Evolutionary conservation across 2,329 filamentous ascomycete species (phyloP), one percentile per base, ranked within the genome.

Genomic region (Nothophoma quercina): DNA sequence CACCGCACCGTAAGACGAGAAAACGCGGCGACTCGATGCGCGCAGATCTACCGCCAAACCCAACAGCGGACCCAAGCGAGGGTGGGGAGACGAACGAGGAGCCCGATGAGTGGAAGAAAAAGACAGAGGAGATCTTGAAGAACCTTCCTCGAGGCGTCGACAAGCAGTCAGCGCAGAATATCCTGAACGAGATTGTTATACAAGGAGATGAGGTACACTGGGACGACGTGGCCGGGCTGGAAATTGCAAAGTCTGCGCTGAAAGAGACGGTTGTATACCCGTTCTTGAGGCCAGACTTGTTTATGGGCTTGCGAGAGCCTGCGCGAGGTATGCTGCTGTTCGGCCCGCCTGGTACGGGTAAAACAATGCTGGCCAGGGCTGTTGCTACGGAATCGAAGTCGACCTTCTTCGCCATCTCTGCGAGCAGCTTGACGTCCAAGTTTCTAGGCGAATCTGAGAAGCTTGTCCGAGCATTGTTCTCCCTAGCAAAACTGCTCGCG

Each of bases 251-350:
- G 71, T 90, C 87, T 48, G 93, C 95, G 0, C 78, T 99, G 41
- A 93, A 96, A 68, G 95, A 99, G 75, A 92, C 92, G 0, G 95
- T 99, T 1, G 93, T 99, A 2, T 99, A 99, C 67, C 95, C 95
- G 0, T 98, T 99, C 71, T 79, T 99, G 9, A 88, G 95, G 1
- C 95, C 95, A 1, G 95, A 99, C 74, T 78, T 99, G 2, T 99
- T 99, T 77, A 95, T 93, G 84, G 95, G 95, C 0, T 81, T 99
- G 9, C 88, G 95, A 30, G 95, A 99, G 70, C 95, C 95, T 16
- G 93, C 95, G 12, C 83, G 92, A 51, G 95, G 95, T 5, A 98
- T 99, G 91, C 81, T 99, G 1, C 81, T 99, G 1, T 99, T 99
- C 69, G 95, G 95, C 0, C 95, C 95, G 1, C 95, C 95, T 0